Percentiles rank a stretch among this genome's conserved stretches.
Conservation (phyloP, 805 yeast genomes). For the Candida schatavii region DNA sequence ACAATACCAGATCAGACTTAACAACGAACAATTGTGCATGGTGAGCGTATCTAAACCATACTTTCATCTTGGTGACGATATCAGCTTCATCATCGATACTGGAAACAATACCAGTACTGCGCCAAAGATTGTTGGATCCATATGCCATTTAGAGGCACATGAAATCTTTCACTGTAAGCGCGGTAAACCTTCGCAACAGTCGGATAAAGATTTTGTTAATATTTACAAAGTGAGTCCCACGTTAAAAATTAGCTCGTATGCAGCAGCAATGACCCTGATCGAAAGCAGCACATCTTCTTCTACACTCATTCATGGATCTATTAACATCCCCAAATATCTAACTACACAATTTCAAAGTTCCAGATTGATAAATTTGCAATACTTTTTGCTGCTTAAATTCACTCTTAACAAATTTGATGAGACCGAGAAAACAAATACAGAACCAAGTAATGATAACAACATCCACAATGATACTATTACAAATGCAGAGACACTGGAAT, state of each 20-base stretch:
- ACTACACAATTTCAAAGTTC: slow-evolving; percentile 37
- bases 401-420: slow-evolving; percentile 27
- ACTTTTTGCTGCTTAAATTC: slow-evolving; percentile 35
- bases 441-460: background rate
- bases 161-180: slow-evolving; percentile 29
- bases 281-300: slow-evolving; percentile 3
- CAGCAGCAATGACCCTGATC: slow-evolving; percentile 20
- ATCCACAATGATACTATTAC: background rate
- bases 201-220: slow-evolving; percentile 16
- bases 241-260: slow-evolving; percentile 31
- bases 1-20: slow-evolving; percentile 37
- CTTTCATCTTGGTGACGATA: slow-evolving; percentile 39
- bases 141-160: slow-evolving; percentile 38
- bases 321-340: slow-evolving; percentile 30
- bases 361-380: slow-evolving; percentile 33
- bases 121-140: slow-evolving; percentile 31
- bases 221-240: slow-evolving; percentile 34
- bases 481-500: background rate
- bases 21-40: slow-evolving; percentile 29
- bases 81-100: slow-evolving; percentile 29
- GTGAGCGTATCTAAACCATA: slow-evolving; percentile 31
- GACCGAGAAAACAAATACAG: slow-evolving; percentile 1
- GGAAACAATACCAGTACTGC: slow-evolving; percentile 12
- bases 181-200: slow-evolving; percentile 9
- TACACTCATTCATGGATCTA: slow-evolving; percentile 19